Evolutionary conservation across 306 rosid species (phyloP).

Genomic region (Arachis hypogaea): DNA sequence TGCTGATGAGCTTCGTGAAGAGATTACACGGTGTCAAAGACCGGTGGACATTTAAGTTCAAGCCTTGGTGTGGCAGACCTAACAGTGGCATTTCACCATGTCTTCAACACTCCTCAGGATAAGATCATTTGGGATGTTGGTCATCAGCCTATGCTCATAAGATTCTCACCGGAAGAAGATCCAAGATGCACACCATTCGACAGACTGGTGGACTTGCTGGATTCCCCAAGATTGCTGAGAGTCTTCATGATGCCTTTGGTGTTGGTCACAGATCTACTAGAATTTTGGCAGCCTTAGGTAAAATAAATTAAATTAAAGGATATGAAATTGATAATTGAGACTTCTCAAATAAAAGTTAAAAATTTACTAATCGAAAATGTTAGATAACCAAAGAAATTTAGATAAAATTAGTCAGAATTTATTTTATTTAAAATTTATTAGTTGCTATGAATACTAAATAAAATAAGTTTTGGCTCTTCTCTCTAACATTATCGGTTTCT

Average conservation of each 20-base stretch:
- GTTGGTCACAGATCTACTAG: constrained; percentile 74
- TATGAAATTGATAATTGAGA: no score
- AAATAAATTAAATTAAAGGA: background rate
- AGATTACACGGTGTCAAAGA: constrained; percentile 62
- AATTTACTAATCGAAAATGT: no score
- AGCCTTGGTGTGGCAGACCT: constrained; percentile 71
- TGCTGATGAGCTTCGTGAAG: constrained; percentile 60
- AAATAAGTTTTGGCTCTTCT: no score
- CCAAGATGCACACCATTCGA: constrained; percentile 66
- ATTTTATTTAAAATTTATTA: no score
- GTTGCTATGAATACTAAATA: no score
- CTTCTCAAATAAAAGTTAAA: no score
- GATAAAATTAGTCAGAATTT: no score
- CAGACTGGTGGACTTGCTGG: constrained; percentile 69
- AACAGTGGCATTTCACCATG: constrained; percentile 73
- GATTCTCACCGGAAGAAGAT: constrained; percentile 72
- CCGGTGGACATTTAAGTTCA: constrained; percentile 67
- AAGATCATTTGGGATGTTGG: constrained; percentile 82
- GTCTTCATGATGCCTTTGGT: constrained; percentile 68
- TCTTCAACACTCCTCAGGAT: constrained; percentile 63
- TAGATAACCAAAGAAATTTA: no score
- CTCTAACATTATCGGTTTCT: no score
- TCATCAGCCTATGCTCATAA: constrained; percentile 77
- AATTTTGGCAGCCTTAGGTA: constrained; percentile 74
- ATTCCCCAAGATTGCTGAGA: constrained; percentile 71